These are phyloP conservation scores for Xylariaceae sp. DNA, from an alignment of 2,329 filamentous ascomycete genomes.

Conservation along the genomic window DNA sequence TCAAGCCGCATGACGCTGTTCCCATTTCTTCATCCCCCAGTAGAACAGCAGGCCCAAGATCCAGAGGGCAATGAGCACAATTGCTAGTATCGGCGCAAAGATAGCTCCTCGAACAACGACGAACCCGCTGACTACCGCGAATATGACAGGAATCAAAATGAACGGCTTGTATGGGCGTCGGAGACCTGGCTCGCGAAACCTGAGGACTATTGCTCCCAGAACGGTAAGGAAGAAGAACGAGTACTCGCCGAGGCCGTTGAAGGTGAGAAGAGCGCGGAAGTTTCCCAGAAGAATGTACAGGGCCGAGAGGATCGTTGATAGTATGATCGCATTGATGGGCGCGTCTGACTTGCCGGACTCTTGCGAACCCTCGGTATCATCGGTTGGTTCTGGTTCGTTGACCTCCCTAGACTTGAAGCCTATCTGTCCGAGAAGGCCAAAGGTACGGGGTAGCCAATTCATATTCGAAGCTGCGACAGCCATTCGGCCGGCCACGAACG, in stretches of 20 bases:
- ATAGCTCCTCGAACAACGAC: slow-evolving; percentile 55
- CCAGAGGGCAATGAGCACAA: slow-evolving; percentile 49
- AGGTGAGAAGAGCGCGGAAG: slow-evolving; percentile 57
- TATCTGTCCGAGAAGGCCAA: slow-evolving; percentile 41
- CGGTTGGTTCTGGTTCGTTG: slow-evolving; percentile 3
- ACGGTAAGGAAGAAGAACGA: slow-evolving; percentile 63
- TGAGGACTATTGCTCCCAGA: slow-evolving; percentile 52
- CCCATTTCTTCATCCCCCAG: slow-evolving; percentile 16
- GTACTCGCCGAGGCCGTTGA: slow-evolving; percentile 56
- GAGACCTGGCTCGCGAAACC: slow-evolving; percentile 51
- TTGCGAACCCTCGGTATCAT: neutral
- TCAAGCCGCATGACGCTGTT: too few species aligned
- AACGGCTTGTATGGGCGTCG: slow-evolving; percentile 52
- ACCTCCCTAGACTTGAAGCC: slow-evolving; percentile 23
- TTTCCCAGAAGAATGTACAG: slow-evolving; percentile 57
- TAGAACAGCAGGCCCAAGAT: slow-evolving; percentile 43
- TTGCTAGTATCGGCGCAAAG: slow-evolving; percentile 52
- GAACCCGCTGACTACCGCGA: slow-evolving; percentile 55
- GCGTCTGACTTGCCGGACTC: slow-evolving; percentile 37
- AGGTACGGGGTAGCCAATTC: slow-evolving; percentile 44
- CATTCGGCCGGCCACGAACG: slow-evolving; percentile 59
- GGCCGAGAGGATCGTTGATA: slow-evolving; percentile 45
- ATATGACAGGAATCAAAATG: slow-evolving; percentile 46
- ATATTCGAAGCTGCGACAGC: slow-evolving; percentile 53
- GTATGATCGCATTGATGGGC: slow-evolving; percentile 49